Evolutionary conservation across 2,329 filamentous ascomycete species (phyloP), one percentile per base, ranked within the genome.

Genomic region (Xylaria digitata): DNA sequence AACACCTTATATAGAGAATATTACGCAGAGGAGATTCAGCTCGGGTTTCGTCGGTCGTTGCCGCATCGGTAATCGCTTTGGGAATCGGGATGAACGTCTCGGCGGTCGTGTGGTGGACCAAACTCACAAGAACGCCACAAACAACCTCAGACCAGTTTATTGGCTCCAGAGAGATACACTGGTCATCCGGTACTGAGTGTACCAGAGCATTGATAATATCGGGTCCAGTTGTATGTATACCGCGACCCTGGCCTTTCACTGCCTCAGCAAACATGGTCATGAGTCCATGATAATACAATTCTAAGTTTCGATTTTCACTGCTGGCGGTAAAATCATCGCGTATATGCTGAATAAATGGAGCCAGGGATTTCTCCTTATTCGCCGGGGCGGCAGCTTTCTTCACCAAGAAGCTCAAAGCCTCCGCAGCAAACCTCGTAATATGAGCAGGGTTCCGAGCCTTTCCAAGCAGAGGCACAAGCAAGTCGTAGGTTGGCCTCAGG

Each of bases 191-290:
- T 3, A 87, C 82, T 8, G 81, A 81, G 52, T 76, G 75, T n/a
- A 90, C 75, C 5, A 91, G 79, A 1, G 82, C 78, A 43, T 80
- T 79, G 60, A 89, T 81, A 15, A 89, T 82, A 7, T 84, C 81
- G 2, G 85, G 78, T 1, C 86, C 88, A 15, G 84, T 85, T 1
- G 89, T 90, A 73, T 90, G 88, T 53, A 90, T 79, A 1, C 82
- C 84, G 55, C 84, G 74, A 2, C 88, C 87, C 15, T 88, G 85
- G 17, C 88, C 86, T 78, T 91, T 90, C 72, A 88, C 85, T 8
- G 94, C 90, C 78, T 98, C 95, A 3, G 93, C 90, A 75, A 97
- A 93, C 84, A 98, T 90, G 19, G 89, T 92, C 93, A 97, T 97
- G 52, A 97, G 80, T 62, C 95, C 96, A 76, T 96, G 90, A 69